A percentile compares a stretch with the other conserved stretches of the same genome.
These are phyloP conservation scores for Fusarium albidum DNA, from an alignment of 2,329 filamentous ascomycete species.

Conservation along the genomic window DNA sequence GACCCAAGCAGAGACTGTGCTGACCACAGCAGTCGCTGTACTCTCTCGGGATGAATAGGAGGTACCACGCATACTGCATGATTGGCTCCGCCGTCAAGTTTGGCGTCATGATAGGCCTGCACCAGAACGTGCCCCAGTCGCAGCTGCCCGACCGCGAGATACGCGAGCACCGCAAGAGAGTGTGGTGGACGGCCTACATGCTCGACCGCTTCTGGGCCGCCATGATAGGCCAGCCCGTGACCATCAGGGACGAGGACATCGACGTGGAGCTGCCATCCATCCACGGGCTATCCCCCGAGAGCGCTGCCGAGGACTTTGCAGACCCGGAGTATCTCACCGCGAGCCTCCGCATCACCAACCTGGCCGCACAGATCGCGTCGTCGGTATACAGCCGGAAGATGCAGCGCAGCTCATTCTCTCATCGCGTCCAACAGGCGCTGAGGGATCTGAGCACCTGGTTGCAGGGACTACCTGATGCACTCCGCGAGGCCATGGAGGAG, in stretches of 20 bases:
- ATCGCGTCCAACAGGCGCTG: slow-evolving; percentile 37
- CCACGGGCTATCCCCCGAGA: slow-evolving; percentile 16
- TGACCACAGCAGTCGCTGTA: slow-evolving; percentile 46
- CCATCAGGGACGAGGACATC: slow-evolving; percentile 56
- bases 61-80: slow-evolving; percentile 50
- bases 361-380: slow-evolving; percentile 35
- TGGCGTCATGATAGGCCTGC: slow-evolving; percentile 50
- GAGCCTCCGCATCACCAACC: slow-evolving; percentile 46
- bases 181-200: slow-evolving; percentile 52
- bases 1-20: no score
- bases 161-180: slow-evolving; percentile 48
- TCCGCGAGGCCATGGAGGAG: slow-evolving; percentile 34
- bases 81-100: slow-evolving; percentile 52
- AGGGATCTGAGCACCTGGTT: slow-evolving; percentile 38
- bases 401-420: slow-evolving; percentile 20
- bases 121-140: slow-evolving; percentile 44
- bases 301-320: slow-evolving; percentile 37
- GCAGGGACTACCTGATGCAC: slow-evolving; percentile 33
- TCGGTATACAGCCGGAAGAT: slow-evolving; percentile 40
- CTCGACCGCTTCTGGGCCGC: slow-evolving; percentile 55
- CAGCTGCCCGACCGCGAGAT: slow-evolving; percentile 45
- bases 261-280: slow-evolving; percentile 49
- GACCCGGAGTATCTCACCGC: slow-evolving; percentile 42
- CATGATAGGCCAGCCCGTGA: slow-evolving; percentile 55
- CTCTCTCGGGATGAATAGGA: slow-evolving; percentile 50